Conservation (phyloP, 2,329 filamentous ascomycete genomes). For the Lachnum nothofagi region DNA sequence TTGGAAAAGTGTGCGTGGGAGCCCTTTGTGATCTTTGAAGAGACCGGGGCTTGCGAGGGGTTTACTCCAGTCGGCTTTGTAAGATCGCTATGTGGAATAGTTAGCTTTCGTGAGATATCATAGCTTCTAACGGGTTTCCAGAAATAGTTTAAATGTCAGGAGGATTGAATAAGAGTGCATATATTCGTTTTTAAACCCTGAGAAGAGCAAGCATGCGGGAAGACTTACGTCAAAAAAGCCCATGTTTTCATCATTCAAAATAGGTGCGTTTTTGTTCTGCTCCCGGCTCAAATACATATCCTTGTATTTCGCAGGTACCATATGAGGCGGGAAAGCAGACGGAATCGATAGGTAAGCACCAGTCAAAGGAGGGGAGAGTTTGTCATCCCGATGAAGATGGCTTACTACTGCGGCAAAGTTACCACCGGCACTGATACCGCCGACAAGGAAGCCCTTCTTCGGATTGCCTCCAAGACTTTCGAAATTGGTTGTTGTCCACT, state of each 20-base stretch:
- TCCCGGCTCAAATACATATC: constrained; percentile 36
- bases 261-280: constrained; percentile 38
- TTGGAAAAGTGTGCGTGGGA: constrained; percentile 47
- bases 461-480: constrained; percentile 37
- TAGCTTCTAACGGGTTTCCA: too few relatives aligned
- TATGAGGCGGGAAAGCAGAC: constrained; percentile 18
- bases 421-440: constrained; percentile 44
- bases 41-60: constrained; percentile 34
- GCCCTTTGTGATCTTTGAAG: constrained; percentile 29
- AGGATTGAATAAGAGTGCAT: too few relatives aligned
- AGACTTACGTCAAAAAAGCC: constrained; percentile 25
- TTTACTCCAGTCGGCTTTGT: constrained; percentile 30
- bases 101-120: not conserved
- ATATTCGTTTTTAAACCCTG: too few relatives aligned
- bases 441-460: constrained; percentile 43
- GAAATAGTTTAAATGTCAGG: too few relatives aligned
- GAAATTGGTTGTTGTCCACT: constrained; percentile 40
- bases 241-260: constrained; percentile 31
- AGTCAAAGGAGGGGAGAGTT: constrained; percentile 40
- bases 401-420: constrained; percentile 37
- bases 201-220: not conserved
- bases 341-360: constrained; percentile 44
- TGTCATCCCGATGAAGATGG: constrained; percentile 39
- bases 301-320: constrained; percentile 35
- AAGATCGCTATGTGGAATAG: constrained; percentile 14